A percentile compares a stretch with the other conserved stretches of the same genome.
These are phyloP conservation scores for Coemansia sp. DNA, from an alignment of 192 early-diverging fungal genomes.

Conservation along the genomic window DNA sequence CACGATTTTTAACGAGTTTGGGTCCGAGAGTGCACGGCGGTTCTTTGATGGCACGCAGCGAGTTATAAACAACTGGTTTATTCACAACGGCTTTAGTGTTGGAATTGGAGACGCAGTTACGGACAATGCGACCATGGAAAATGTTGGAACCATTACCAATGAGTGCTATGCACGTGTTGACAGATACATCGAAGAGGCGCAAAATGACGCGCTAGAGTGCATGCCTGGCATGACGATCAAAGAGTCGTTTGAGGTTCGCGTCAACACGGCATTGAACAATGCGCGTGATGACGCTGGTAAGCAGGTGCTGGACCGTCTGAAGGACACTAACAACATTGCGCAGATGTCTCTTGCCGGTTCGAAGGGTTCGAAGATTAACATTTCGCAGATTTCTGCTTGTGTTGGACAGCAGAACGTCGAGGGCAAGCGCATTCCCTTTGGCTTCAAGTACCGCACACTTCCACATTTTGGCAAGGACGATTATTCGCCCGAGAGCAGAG, in stretches of 20 bases:
- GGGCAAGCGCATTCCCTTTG: constrained; percentile 96
- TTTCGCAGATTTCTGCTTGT: constrained; percentile 97
- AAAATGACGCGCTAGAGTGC: constrained; percentile 77
- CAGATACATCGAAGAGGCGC: constrained; percentile 77
- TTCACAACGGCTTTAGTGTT: constrained; percentile 93
- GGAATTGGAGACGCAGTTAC: constrained; percentile 98
- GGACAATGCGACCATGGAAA: constrained; percentile 74
- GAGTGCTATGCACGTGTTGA: constrained; percentile 76
- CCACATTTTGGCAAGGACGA: constrained; percentile 99
- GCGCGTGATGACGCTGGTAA: constrained; percentile 93
- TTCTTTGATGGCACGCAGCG: constrained; percentile 93
- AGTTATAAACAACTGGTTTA: constrained; percentile 94
- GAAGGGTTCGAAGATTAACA: constrained; percentile 94
- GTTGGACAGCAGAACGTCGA: constrained; percentile 99
- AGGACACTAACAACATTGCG: constrained; percentile 91
- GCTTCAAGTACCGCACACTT: constrained; percentile 90
- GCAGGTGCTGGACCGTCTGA: constrained; percentile 73
- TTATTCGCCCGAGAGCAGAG: constrained; percentile 77
- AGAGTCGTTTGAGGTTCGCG: constrained; percentile 85
- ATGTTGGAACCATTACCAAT: constrained; percentile 74
- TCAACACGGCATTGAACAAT: constrained; percentile 83
- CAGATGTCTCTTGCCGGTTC: constrained; percentile 97
- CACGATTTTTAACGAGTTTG: constrained; percentile 91
- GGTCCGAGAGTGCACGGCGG: constrained; percentile 77
- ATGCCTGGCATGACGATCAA: constrained; percentile 90